Conservation (phyloP, 1,284 basidiomycete species). For the Polyporus tsugae region DNA sequence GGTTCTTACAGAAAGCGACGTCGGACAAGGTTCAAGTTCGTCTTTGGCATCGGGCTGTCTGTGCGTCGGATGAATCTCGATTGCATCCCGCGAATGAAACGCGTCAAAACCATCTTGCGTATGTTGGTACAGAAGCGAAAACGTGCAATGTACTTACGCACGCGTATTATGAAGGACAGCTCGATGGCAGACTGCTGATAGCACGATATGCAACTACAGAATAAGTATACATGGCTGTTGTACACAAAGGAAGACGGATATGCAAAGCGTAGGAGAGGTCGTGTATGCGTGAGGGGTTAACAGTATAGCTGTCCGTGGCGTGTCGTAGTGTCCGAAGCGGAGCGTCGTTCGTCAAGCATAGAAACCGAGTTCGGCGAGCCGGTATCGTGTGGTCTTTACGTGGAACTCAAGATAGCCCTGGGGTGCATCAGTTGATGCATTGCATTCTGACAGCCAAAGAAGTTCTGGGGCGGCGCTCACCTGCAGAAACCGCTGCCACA, state of each 20-base stretch:
- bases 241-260: neutral
- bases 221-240: neutral
- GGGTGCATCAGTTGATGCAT: neutral
- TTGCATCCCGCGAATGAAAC: conserved; percentile 1
- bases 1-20: neutral
- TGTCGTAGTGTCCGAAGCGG: neutral
- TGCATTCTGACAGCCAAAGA: neutral
- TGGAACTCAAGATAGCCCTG: conserved; percentile 17
- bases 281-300: neutral
- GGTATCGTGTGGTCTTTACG: conserved; percentile 17
- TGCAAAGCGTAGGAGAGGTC: neutral
- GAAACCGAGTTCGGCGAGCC: conserved; percentile 14
- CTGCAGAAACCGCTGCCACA: conserved; percentile 10
- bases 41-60: neutral
- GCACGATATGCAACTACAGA: neutral
- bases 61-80: conserved; percentile 5
- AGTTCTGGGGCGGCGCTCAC: neutral
- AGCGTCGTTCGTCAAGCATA: conserved; percentile 9
- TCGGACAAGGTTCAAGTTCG: neutral
- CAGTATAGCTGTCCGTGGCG: too few species aligned
- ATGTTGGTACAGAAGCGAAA: neutral
- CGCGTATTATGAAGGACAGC: neutral
- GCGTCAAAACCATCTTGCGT: neutral
- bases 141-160: too few species aligned
- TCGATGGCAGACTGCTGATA: neutral